phyloP scores from a whole-genome alignment of 768 basidiomycete genomes.

The Tricholoma terreum region DNA sequence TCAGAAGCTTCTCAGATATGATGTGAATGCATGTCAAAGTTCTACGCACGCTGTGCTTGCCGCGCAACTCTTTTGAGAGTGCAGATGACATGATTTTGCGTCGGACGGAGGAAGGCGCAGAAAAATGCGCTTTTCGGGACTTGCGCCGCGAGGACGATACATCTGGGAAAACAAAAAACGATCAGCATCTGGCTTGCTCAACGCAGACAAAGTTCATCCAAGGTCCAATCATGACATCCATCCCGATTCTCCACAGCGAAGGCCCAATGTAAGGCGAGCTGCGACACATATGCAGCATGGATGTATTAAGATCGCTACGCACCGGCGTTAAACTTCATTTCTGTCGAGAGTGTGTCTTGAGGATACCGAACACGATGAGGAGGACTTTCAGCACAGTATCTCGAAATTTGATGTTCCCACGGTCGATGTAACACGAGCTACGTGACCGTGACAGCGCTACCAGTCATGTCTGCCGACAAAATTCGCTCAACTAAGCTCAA shows the following conservation, averaged over 20 bases:
- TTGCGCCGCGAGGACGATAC: constrained; percentile 95
- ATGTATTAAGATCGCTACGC: constrained; percentile 37
- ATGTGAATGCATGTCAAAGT: background rate
- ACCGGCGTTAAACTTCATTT: constrained; percentile 85
- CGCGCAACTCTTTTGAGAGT: constrained; percentile 91
- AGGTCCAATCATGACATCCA: constrained; percentile 48
- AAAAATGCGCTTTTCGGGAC: constrained; percentile 97
- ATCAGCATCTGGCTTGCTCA: constrained; percentile 28
- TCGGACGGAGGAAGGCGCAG: constrained; percentile 90
- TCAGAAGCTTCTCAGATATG: background rate
- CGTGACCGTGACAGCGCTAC: too few relatives aligned
- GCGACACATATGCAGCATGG: constrained; percentile 18
- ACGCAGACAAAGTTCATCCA: constrained; percentile 41
- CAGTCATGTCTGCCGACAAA: constrained; percentile 42
- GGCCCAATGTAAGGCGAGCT: constrained; percentile 21
- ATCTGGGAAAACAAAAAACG: constrained; percentile 43
- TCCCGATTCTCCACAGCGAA: constrained; percentile 34
- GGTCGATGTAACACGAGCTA: constrained; percentile 21
- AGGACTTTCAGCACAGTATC: constrained; percentile 22
- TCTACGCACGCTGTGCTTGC: constrained; percentile 80
- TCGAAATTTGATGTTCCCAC: constrained; percentile 33
- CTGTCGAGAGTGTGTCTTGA: constrained; percentile 50
- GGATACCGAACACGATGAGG: constrained; percentile 54
- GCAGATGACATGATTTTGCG: constrained; percentile 98
- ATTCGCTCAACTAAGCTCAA: constrained; percentile 74